Evolutionary conservation across 495 filamentous ascomycete species (phyloP), one percentile per base, ranked within the genome.

Genomic region (Penicillium verhagenii): DNA sequence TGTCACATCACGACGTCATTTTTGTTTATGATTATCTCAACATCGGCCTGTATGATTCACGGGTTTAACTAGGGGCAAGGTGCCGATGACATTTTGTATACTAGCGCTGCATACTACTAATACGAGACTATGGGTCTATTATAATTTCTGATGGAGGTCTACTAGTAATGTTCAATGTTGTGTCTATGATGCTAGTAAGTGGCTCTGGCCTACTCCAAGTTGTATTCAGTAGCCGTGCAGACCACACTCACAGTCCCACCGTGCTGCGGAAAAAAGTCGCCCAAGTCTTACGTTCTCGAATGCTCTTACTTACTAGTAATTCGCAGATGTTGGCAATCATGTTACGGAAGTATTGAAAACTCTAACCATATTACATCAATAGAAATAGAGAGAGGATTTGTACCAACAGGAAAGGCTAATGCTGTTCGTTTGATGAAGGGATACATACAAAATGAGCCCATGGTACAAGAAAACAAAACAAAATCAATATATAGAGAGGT

Each of bases 41-140:
- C 31, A 46, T 28, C 23, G 23, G 23, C 11, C 43, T 46, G 23
- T 16, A 46, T 8, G 20, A 28, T n/a, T 46, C n/a, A 39, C 24
- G 40, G 26, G 31, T 47, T 50, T 26, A 58, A 49, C 39, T 60
- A 48, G 1, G n/a, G 28, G 46, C 46, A 48, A 46, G 14, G 48
- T 29, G n/a, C 66, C 58, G 45, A 33, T 23, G 20, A 59, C 42
- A 33, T 48, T 56, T 39, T 69, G 61, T 67, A 71, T 54, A 62
- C 54, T 69, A 71, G 70, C 66, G 67, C 54, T 56, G 50, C 56
- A 59, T 64, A 43, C 48, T 57, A 8, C 26, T 16, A 35, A 35
- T 35, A 35, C 13, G 33, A 35, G 33, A n/a, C 33, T 13, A n/a
- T 35, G 33, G 28, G 18, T 39, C 37, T n/a, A n/a, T n/a, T n/a